A percentile compares a stretch with the other conserved stretches of the same genome.
Evolutionary conservation across 441 rosid genomes (phyloP).

Genomic region (Isatis lusitanica): DNA sequence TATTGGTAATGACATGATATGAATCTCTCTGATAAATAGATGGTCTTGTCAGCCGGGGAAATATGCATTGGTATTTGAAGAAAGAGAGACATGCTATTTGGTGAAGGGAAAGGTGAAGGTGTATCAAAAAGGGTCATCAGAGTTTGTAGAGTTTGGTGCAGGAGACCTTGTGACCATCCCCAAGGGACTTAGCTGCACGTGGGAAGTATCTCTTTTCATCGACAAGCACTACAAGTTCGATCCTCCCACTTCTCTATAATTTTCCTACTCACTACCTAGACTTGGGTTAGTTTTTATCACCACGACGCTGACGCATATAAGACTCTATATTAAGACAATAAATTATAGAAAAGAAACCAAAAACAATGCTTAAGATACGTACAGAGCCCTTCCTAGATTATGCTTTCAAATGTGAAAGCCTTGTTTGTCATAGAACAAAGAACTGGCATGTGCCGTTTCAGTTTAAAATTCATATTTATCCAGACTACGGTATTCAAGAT

Average conservation of each 20-base stretch:
- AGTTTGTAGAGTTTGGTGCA: slow-evolving; percentile 84
- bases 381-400: slow-evolving; percentile 25
- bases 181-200: slow-evolving; percentile 89
- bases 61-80: slow-evolving; percentile 85
- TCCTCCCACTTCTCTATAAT: slow-evolving; percentile 43
- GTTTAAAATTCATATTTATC: slow-evolving; percentile 5
- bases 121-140: slow-evolving; percentile 55
- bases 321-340: slow-evolving; percentile 20
- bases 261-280: slow-evolving; percentile 10
- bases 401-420: slow-evolving; percentile 14
- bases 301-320: slow-evolving; percentile 32
- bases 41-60: slow-evolving; percentile 96
- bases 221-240: slow-evolving; percentile 93
- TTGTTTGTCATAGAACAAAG: slow-evolving; percentile 7
- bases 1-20: slow-evolving; percentile 18
- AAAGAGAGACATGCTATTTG: slow-evolving; percentile 86
- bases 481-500: not conserved
- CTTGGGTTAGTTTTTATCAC: slow-evolving; percentile 33
- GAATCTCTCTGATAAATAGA: slow-evolving; percentile 41
- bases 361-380: slow-evolving; percentile 13
- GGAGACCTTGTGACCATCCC: slow-evolving; percentile 92
- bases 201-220: slow-evolving; percentile 84
- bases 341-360: slow-evolving; percentile 10
- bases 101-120: slow-evolving; percentile 85
- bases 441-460: slow-evolving; percentile 7